These are phyloP conservation scores for Eimeria sp. DNA, from an alignment of 169 alveolate species.

Conservation along the genomic window DNA sequence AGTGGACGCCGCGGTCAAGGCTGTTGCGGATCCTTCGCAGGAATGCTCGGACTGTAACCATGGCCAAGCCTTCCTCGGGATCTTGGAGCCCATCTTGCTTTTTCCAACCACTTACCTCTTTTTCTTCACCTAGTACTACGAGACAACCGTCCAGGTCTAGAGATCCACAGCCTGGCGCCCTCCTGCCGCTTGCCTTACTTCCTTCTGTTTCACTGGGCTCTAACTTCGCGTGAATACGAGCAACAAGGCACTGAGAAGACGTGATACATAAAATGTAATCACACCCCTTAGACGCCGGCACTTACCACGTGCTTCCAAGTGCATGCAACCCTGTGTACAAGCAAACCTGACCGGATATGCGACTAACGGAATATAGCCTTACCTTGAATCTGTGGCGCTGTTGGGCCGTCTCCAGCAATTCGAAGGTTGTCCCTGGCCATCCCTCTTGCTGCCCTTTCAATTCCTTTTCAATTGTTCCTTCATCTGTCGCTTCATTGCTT, in stretches of 20 bases:
- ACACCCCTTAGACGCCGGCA: not conserved
- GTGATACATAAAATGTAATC: not conserved
- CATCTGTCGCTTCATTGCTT: not conserved
- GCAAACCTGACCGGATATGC: no score
- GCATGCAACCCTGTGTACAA: not conserved
- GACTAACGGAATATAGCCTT: not conserved
- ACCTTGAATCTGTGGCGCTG: conserved; percentile 41
- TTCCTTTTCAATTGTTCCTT: not conserved
- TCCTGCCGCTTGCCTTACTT: not conserved
- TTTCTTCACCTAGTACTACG: conserved; percentile 32
- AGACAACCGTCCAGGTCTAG: conserved; percentile 4
- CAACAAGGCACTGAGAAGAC: conserved; percentile 47
- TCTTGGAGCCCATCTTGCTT: conserved; percentile 29
- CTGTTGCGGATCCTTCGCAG: conserved; percentile 54
- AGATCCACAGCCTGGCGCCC: not conserved
- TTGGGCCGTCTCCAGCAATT: conserved; percentile 14
- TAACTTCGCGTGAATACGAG: conserved; percentile 54
- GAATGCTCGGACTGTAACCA: conserved; percentile 33
- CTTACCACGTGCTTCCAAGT: not conserved
- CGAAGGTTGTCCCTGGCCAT: conserved; percentile 33
- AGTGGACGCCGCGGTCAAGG: conserved; percentile 52
- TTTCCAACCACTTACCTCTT: conserved; percentile 6
- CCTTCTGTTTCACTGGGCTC: conserved; percentile 15
- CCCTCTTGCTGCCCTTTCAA: conserved; percentile 14
- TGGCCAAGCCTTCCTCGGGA: not conserved